Conservation (phyloP, 2,329 filamentous ascomycete genomes). For the Penicillium sumatraense region DNA sequence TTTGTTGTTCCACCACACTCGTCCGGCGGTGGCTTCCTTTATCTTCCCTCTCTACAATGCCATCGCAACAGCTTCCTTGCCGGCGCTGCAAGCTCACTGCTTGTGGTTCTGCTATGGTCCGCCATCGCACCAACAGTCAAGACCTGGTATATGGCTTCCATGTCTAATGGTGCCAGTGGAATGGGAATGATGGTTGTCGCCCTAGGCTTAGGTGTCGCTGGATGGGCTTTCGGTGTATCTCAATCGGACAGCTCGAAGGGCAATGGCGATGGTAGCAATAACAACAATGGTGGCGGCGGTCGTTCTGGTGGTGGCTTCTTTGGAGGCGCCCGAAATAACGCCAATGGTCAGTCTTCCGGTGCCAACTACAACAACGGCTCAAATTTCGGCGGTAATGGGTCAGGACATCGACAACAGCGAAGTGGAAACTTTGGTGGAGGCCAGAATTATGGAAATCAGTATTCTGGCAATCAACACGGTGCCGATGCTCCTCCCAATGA, state of each 20-base stretch:
- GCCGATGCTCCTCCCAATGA: slow-evolving; percentile 27
- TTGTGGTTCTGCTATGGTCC: slow-evolving; percentile 73
- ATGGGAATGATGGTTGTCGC: slow-evolving; percentile 74
- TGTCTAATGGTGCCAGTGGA: slow-evolving; percentile 70
- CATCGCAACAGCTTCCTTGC: slow-evolving; percentile 90
- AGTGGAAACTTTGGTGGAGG: slow-evolving; percentile 37
- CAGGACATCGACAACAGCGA: slow-evolving; percentile 31
- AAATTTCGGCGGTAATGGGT: slow-evolving; percentile 28
- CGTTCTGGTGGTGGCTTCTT: slow-evolving; percentile 29
- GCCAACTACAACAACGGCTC: slow-evolving; percentile 31
- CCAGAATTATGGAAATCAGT: slow-evolving; percentile 34
- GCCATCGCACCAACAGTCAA: slow-evolving; percentile 74
- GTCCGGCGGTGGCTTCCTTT: slow-evolving; percentile 85
- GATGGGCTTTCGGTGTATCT: slow-evolving; percentile 75
- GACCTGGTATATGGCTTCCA: slow-evolving; percentile 72
- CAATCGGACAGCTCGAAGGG: slow-evolving; percentile 51
- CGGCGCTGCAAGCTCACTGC: slow-evolving; percentile 77
- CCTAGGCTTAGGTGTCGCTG: slow-evolving; percentile 73
- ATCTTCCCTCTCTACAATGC: slow-evolving; percentile 85
- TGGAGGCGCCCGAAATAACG: slow-evolving; percentile 23
- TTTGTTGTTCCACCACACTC: slow-evolving; percentile 95
- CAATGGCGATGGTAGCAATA: slow-evolving; percentile 34
- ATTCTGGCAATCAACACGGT: slow-evolving; percentile 41
- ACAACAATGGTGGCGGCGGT: slow-evolving; percentile 30
- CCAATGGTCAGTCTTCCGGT: slow-evolving; percentile 27